Evolutionary conservation across 1,139 yeast genomes (phyloP).

Genomic region (Sugiyamaella grinbergsii): DNA sequence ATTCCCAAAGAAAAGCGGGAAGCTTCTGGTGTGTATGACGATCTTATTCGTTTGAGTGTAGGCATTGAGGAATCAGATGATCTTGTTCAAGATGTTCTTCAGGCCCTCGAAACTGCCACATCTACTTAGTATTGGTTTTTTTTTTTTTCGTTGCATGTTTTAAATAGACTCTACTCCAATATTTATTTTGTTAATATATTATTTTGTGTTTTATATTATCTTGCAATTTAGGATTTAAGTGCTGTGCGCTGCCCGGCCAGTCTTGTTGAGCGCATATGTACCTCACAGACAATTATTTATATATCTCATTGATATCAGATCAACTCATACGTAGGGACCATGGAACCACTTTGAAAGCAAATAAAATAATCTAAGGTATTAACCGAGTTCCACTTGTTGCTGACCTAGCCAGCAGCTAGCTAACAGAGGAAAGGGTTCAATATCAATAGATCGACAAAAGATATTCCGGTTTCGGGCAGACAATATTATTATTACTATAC

Average conservation of each 20-base stretch:
- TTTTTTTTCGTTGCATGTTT: neutral
- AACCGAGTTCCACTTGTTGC: no score
- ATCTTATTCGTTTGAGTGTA: conserved; percentile 78
- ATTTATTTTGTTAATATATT: conserved; percentile 8
- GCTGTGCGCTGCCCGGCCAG: no score
- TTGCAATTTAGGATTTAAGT: no score
- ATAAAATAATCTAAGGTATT: no score
- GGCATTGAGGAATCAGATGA: conserved; percentile 88
- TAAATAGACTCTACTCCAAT: neutral
- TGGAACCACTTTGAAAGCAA: no score
- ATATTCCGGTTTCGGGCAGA: neutral
- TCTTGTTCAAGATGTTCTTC: conserved; percentile 68
- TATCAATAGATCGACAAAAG: conserved; percentile 6
- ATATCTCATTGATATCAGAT: no score
- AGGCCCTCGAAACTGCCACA: conserved; percentile 57
- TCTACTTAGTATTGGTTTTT: conserved; percentile 6
- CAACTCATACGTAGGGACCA: no score
- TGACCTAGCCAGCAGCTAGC: neutral
- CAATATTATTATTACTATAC: neutral
- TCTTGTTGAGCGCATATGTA: no score
- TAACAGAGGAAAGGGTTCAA: neutral
- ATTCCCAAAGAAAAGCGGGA: conserved; percentile 81
- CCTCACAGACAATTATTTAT: no score
- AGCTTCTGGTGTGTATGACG: conserved; percentile 78
- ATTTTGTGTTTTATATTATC: neutral